phyloP scores from a whole-genome alignment of 2,329 filamentous ascomycete genomes.

The Talaromyces atroroseus region DNA sequence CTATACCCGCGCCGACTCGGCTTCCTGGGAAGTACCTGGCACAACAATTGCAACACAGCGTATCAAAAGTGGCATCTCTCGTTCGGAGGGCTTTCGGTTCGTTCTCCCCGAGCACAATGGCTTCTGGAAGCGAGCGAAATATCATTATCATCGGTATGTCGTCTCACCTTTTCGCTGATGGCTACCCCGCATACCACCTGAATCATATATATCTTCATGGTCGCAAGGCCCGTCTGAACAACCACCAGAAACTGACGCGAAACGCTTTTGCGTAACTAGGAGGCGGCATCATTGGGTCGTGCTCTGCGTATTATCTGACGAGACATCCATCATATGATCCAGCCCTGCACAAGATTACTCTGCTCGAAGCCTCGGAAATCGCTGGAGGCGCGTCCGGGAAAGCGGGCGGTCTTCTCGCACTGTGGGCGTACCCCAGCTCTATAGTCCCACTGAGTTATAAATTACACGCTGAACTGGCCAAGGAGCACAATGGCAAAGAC shows the following conservation, averaged over 20 bases:
- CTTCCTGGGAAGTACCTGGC: not conserved
- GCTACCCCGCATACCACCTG: slow-evolving; percentile 8
- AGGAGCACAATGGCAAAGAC: slow-evolving; percentile 69
- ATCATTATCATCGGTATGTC: slow-evolving; percentile 37
- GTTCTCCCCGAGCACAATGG: slow-evolving; percentile 25
- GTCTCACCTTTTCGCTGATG: not conserved
- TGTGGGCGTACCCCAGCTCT: slow-evolving; percentile 83
- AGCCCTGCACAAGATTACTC: slow-evolving; percentile 67
- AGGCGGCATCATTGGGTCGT: slow-evolving; percentile 87
- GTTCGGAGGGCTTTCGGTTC: slow-evolving; percentile 16
- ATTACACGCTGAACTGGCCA: slow-evolving; percentile 77
- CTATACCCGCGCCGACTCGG: not conserved
- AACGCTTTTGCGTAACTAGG: slow-evolving; percentile 46
- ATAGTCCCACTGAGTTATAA: slow-evolving; percentile 82
- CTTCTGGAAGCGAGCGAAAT: slow-evolving; percentile 28
- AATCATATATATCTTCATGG: slow-evolving; percentile 7
- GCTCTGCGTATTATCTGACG: slow-evolving; percentile 85
- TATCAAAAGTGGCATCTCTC: slow-evolving; percentile 21
- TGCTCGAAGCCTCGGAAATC: slow-evolving; percentile 79
- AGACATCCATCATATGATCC: slow-evolving; percentile 77
- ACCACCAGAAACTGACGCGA: slow-evolving; percentile 14
- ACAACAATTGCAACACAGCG: not conserved
- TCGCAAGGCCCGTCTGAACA: not conserved
- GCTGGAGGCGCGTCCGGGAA: slow-evolving; percentile 93
- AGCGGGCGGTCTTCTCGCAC: slow-evolving; percentile 80